Conservation (phyloP, 2,329 filamentous ascomycete species). For the Monilinia laxa region DNA sequence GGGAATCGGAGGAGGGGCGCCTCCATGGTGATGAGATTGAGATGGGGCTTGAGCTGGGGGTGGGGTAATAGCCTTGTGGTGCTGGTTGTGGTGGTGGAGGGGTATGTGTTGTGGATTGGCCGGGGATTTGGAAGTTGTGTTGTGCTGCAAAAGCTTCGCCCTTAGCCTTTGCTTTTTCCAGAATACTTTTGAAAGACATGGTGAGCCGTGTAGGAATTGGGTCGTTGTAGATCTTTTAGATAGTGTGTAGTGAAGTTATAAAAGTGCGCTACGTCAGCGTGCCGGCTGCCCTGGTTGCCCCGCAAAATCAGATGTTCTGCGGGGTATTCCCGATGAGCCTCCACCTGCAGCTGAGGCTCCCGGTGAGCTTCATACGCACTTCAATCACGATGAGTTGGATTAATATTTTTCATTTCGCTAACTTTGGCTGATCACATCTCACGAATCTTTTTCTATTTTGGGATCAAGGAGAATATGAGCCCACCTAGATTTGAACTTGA, state of each 20-base stretch:
- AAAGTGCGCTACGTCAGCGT: neutral
- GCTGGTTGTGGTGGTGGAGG: constrained; percentile 17
- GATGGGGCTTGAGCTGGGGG: neutral
- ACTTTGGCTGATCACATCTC: no score
- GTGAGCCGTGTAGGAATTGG: neutral
- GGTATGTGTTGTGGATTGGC: constrained; percentile 14
- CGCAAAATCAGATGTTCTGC: neutral
- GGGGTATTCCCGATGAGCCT: neutral
- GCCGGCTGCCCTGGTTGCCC: neutral
- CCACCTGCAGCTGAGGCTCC: neutral
- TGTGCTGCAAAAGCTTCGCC: constrained; percentile 30
- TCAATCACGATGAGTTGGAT: no score
- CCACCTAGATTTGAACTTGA: no score
- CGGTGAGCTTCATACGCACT: neutral
- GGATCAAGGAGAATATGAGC: no score
- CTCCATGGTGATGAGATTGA: constrained; percentile 7
- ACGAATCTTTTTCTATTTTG: no score
- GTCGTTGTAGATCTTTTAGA: neutral
- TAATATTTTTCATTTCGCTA: no score
- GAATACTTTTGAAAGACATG: constrained; percentile 32
- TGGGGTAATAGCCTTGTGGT: constrained; percentile 17
- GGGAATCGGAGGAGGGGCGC: constrained; percentile 20
- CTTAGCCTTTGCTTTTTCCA: constrained; percentile 34
- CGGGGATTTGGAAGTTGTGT: constrained; percentile 24
- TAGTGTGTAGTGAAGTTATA: neutral